These are phyloP conservation scores for Claviceps fusiformis DNA, from an alignment of 2,329 filamentous ascomycete species.

Conservation along the genomic window DNA sequence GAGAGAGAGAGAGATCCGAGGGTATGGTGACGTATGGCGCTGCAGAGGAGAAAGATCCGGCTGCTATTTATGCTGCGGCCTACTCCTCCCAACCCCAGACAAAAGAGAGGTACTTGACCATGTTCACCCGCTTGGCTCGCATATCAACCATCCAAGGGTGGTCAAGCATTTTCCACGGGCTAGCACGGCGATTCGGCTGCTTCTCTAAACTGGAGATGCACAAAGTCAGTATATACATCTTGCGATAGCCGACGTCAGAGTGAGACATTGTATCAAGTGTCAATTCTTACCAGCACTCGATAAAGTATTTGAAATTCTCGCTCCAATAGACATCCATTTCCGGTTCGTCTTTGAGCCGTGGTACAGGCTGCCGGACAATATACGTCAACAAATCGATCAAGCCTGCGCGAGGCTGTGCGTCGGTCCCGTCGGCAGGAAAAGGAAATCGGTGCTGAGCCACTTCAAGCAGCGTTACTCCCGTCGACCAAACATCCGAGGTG, in stretches of 20 bases:
- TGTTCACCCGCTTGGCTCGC: conserved; percentile 91
- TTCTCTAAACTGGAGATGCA: conserved; percentile 65
- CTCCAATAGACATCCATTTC: conserved; percentile 86
- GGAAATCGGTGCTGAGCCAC: conserved; percentile 98
- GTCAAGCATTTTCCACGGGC: conserved; percentile 96
- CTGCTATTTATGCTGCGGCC: neutral
- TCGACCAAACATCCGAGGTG: conserved; percentile 95
- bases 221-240: conserved; percentile 12
- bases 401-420: conserved; percentile 85
- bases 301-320: conserved; percentile 97
- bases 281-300: conserved; percentile 91
- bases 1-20: neutral
- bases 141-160: conserved; percentile 99
- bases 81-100: conserved; percentile 86
- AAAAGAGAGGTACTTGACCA: conserved; percentile 83
- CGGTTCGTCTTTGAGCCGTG: conserved; percentile 89
- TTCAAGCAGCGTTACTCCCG: conserved; percentile 92
- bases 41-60: neutral
- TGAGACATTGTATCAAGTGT: neutral
- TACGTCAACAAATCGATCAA: conserved; percentile 94
- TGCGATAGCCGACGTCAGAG: neutral
- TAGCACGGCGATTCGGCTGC: conserved; percentile 72
- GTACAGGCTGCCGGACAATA: conserved; percentile 90
- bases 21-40: neutral
- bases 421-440: conserved; percentile 90